Conservation (phyloP, 192 early-diverging fungal genomes). For the Linnemannia schmuckeri region DNA sequence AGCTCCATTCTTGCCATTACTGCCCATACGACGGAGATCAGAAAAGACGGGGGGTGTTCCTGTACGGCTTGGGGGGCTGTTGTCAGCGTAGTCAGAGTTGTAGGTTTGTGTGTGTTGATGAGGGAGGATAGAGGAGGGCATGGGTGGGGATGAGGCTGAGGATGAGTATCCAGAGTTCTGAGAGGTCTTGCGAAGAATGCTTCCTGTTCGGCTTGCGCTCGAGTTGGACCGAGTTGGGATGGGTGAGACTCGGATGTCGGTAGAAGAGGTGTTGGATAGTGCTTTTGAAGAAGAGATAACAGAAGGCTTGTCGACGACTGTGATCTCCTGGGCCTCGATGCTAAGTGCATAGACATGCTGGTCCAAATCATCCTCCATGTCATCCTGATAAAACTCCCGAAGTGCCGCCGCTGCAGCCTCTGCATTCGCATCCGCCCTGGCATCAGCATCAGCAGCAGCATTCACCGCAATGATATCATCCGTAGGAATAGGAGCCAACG, state of each 20-base stretch:
- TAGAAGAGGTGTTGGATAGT: background rate
- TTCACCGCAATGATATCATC: background rate
- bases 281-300: background rate
- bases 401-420: background rate
- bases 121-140: background rate
- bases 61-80: conserved; percentile 14
- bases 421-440: background rate
- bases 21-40: conserved; percentile 30
- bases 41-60: conserved; percentile 19
- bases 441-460: background rate
- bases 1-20: conserved; percentile 7
- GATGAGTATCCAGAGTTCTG: background rate
- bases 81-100: background rate
- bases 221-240: conserved; percentile 39
- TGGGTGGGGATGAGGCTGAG: background rate
- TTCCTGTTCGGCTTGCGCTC: conserved; percentile 4
- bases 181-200: conserved; percentile 9
- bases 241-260: conserved; percentile 28
- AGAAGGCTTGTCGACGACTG: conserved; percentile 4
- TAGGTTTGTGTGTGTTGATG: background rate
- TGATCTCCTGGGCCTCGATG: conserved; percentile 41
- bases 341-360: conserved; percentile 44
- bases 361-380: conserved; percentile 40
- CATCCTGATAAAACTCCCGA: conserved; percentile 38
- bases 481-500: background rate